Percentiles rank a stretch among this genome's conserved stretches.
These are phyloP conservation scores for Cryptosporidium parvum DNA, from an alignment of 169 alveolate species.

Conservation along the genomic window DNA sequence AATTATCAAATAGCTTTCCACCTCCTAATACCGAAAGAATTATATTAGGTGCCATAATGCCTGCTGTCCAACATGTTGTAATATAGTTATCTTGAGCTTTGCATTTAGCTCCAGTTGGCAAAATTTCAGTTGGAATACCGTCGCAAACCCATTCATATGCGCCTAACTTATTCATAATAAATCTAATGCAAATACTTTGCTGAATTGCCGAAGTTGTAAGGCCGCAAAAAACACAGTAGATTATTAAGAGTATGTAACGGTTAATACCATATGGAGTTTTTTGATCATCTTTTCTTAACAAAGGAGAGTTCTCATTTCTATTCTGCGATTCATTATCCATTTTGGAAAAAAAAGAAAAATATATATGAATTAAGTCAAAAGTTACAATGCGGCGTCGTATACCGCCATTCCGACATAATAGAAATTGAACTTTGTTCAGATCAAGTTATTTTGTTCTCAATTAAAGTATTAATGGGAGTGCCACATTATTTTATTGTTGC, in stretches of 20 bases:
- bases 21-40: constrained; percentile 65
- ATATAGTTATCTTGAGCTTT: constrained; percentile 58
- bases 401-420: neutral
- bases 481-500: neutral
- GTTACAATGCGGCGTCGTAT: constrained; percentile 32
- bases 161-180: constrained; percentile 57
- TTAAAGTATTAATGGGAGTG: neutral
- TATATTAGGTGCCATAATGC: constrained; percentile 71
- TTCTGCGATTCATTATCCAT: constrained; percentile 10
- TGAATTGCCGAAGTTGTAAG: constrained; percentile 74
- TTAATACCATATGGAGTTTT: constrained; percentile 61
- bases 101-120: constrained; percentile 72
- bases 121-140: constrained; percentile 1
- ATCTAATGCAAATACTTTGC: constrained; percentile 70
- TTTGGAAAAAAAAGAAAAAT: neutral
- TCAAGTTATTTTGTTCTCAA: neutral
- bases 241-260: constrained; percentile 41
- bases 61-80: constrained; percentile 75
- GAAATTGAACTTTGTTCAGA: neutral
- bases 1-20: constrained; percentile 59
- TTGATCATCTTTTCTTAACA: neutral
- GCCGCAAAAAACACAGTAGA: constrained; percentile 52
- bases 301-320: neutral
- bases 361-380: neutral
- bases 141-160: constrained; percentile 72